Evolutionary conservation across 2,329 filamentous ascomycete genomes (phyloP).

Genomic region (Trichophyton mentagrophytes): DNA sequence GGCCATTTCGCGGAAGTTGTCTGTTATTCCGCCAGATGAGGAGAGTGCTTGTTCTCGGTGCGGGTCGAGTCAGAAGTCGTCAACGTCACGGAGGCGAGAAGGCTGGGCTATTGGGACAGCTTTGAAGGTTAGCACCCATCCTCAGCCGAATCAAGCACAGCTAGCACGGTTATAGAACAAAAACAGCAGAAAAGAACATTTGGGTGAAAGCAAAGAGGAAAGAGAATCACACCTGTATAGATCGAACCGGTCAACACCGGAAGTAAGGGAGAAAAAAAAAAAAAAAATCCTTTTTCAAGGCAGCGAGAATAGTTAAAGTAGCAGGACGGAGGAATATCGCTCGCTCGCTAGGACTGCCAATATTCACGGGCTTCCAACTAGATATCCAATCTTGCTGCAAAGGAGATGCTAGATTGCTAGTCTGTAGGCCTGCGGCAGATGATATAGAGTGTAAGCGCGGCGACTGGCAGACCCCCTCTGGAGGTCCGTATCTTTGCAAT

Average conservation of each 20-base stretch:
- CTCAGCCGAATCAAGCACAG: not conserved
- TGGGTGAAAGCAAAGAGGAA: not conserved
- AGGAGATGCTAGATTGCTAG: not conserved
- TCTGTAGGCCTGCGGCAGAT: not conserved
- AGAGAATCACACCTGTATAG: not conserved
- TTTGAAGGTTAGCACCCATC: not conserved
- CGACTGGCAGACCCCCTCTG: not conserved
- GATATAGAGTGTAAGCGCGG: not conserved
- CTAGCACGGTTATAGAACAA: not conserved
- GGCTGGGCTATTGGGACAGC: not conserved
- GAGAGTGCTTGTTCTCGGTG: not conserved
- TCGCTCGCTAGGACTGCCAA: not conserved
- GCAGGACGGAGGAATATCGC: not conserved
- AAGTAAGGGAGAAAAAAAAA: too few species aligned
- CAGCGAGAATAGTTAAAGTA: not conserved
- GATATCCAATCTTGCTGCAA: not conserved
- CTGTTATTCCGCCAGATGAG: not conserved
- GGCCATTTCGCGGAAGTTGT: slow-evolving; percentile 4
- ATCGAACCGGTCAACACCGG: not conserved
- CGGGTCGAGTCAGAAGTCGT: too few species aligned
- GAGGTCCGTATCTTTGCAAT: not conserved
- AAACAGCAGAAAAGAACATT: not conserved
- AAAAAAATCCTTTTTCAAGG: not conserved
- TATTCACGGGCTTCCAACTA: not conserved
- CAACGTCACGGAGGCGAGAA: not conserved